A percentile compares a stretch with the other conserved stretches of the same genome.
Conservation (phyloP, 2,329 filamentous ascomycete genomes). For the Trichoderma arundinaceum region DNA sequence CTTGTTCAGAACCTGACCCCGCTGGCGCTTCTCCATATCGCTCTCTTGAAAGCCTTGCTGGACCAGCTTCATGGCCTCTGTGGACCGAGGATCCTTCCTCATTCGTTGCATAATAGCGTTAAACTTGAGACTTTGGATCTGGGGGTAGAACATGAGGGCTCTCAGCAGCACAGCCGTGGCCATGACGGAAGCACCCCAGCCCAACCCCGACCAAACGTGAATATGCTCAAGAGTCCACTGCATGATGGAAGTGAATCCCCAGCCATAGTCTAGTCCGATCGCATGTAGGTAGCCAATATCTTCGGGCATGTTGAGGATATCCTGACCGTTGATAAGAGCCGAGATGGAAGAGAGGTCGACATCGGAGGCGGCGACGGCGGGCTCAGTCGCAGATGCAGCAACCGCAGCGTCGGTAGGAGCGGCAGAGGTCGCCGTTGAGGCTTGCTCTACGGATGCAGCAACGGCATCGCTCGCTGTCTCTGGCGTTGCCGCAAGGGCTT, state of each 20-base stretch:
- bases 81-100: conserved; percentile 59
- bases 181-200: conserved; percentile 82
- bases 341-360: conserved; percentile 45
- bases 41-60: conserved; percentile 48
- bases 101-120: conserved; percentile 66
- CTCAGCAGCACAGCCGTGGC: conserved; percentile 70
- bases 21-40: conserved; percentile 52
- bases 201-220: conserved; percentile 75
- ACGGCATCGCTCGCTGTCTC: conserved; percentile 34
- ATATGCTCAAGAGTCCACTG: conserved; percentile 81
- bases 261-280: conserved; percentile 87
- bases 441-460: conserved; percentile 25
- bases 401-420: conserved; percentile 32
- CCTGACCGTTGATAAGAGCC: conserved; percentile 47
- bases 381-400: conserved; percentile 35
- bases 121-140: conserved; percentile 44
- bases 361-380: conserved; percentile 40
- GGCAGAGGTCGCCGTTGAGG: conserved; percentile 8
- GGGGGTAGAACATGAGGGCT: conserved; percentile 67
- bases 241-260: conserved; percentile 74
- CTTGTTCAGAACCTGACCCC: conserved; percentile 45
- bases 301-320: conserved; percentile 68
- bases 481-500: conserved; percentile 33
- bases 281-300: conserved; percentile 81
- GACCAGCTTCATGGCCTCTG: conserved; percentile 56